Conservation (phyloP, 2,329 filamentous ascomycete genomes). For the Sporothrix protearum region DNA sequence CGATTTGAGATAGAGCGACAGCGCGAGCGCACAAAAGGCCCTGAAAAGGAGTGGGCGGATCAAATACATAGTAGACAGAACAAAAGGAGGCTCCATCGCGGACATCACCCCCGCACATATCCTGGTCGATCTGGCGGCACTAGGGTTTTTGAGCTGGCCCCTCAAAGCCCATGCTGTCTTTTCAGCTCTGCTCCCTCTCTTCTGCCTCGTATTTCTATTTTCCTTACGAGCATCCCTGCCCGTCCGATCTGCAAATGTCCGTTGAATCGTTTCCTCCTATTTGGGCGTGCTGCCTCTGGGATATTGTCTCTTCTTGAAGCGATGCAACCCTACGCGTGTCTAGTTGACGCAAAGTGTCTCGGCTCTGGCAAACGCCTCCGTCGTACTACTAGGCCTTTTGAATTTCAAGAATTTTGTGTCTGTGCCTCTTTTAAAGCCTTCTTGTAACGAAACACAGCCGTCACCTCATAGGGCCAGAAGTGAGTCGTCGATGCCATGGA, state of each 20-base stretch:
- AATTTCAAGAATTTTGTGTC: background rate
- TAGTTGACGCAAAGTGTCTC: background rate
- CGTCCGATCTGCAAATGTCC: background rate
- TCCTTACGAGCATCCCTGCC: background rate
- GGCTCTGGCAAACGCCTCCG: background rate
- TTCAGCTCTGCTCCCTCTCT: background rate
- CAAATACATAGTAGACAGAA: background rate
- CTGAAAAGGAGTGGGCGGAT: background rate
- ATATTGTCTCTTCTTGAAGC: background rate
- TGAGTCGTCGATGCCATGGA: background rate
- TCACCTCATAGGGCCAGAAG: background rate
- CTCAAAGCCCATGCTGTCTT: background rate
- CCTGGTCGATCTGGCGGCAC: conserved; percentile 17
- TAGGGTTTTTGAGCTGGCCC: background rate
- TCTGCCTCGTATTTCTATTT: background rate
- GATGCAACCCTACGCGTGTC: background rate
- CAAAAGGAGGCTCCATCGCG: background rate
- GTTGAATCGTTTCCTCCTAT: background rate
- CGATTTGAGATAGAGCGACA: background rate
- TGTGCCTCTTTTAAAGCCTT: background rate
- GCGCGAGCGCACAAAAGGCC: background rate
- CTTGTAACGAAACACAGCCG: background rate
- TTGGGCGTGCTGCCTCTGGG: background rate
- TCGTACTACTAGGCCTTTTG: background rate
- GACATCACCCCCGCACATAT: conserved; percentile 14